Percentiles rank a stretch among this genome's conserved stretches.
Evolutionary conservation across 768 basidiomycete species (phyloP).

Genomic region (Termitomyces sp.): DNA sequence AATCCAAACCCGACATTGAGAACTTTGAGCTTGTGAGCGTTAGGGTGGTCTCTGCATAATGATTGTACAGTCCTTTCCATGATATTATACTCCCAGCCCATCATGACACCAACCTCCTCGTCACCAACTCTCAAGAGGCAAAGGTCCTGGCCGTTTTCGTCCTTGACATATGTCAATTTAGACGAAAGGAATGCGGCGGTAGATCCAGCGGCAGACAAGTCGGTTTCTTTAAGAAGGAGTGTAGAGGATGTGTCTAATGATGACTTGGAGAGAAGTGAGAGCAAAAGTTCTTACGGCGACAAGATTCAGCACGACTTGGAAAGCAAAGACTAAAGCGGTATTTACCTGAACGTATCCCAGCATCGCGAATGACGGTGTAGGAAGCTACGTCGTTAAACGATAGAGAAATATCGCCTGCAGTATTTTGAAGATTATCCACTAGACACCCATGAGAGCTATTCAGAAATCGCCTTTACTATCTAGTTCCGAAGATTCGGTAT

Average conservation of each 20-base stretch:
- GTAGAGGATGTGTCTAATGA: slow-evolving; percentile 25
- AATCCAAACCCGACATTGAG: slow-evolving; percentile 94
- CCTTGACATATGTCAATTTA: slow-evolving; percentile 59
- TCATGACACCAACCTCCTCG: slow-evolving; percentile 96
- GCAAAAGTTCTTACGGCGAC: slow-evolving; percentile 57
- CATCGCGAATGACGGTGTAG: slow-evolving; percentile 81
- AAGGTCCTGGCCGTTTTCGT: slow-evolving; percentile 75
- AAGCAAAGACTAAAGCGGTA: slow-evolving; percentile 1
- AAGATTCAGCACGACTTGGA: background rate
- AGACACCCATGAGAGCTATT: background rate
- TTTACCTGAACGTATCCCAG: slow-evolving; percentile 86
- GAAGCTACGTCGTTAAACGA: slow-evolving; percentile 75
- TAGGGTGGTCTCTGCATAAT: slow-evolving; percentile 52
- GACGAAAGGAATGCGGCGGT: slow-evolving; percentile 68
- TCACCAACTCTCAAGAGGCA: slow-evolving; percentile 63
- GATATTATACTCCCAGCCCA: slow-evolving; percentile 93
- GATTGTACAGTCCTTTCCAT: slow-evolving; percentile 77
- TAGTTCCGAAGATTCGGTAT: slow-evolving; percentile 10
- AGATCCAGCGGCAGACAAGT: slow-evolving; percentile 55
- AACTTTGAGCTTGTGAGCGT: slow-evolving; percentile 50
- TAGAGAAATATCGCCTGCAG: slow-evolving; percentile 86
- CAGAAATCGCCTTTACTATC: background rate
- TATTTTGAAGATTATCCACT: slow-evolving; percentile 78
- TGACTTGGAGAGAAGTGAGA: slow-evolving; percentile 50
- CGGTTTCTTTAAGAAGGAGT: slow-evolving; percentile 42